Percentiles rank a stretch among this genome's conserved stretches.
phyloP scores from a whole-genome alignment of 2,329 filamentous ascomycete genomes.

The Chrysosphaeria jannelii region DNA sequence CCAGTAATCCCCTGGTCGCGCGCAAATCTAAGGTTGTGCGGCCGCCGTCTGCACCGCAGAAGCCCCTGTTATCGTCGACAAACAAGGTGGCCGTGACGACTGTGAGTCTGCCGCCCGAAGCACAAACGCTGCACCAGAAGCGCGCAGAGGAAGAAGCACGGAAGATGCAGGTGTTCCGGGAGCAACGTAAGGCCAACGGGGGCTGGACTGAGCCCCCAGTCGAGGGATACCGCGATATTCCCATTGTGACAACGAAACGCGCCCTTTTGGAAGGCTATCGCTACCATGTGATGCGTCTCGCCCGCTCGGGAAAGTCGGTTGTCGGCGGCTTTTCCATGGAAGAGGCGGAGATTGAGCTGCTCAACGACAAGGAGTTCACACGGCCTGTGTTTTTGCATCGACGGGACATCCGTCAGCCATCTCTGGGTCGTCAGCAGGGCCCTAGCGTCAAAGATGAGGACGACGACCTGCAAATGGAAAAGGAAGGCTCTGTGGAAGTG shows the following conservation, averaged over 20 bases:
- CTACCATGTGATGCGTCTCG: constrained; percentile 63
- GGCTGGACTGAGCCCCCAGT: constrained; percentile 23
- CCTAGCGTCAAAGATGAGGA: constrained; percentile 13
- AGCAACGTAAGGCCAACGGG: constrained; percentile 15
- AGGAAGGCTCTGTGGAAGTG: no score
- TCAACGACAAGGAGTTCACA: constrained; percentile 48
- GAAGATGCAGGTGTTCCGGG: constrained; percentile 10
- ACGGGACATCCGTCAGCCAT: constrained; percentile 47
- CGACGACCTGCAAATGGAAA: no score
- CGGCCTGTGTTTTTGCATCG: constrained; percentile 71
- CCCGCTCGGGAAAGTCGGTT: no score
- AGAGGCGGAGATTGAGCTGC: constrained; percentile 28
- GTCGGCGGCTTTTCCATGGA: constrained; percentile 15
- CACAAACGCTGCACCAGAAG: constrained; percentile 3
- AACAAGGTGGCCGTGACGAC: constrained; percentile 3
- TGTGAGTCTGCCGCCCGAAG: constrained; percentile 4
- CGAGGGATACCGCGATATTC: constrained; percentile 17
- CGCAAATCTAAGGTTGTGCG: constrained; percentile 19
- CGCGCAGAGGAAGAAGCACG: constrained; percentile 5
- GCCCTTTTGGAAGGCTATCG: constrained; percentile 51
- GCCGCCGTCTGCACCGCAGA: constrained; percentile 7
- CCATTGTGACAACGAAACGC: constrained; percentile 59
- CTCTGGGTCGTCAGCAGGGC: constrained; percentile 26
- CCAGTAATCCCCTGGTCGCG: constrained; percentile 31
- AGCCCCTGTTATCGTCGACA: constrained; percentile 3